Evolutionary conservation across 179 eudicot genomes (phyloP), one percentile per base, ranked within the genome.

Genomic region (Actinidia polygama): DNA sequence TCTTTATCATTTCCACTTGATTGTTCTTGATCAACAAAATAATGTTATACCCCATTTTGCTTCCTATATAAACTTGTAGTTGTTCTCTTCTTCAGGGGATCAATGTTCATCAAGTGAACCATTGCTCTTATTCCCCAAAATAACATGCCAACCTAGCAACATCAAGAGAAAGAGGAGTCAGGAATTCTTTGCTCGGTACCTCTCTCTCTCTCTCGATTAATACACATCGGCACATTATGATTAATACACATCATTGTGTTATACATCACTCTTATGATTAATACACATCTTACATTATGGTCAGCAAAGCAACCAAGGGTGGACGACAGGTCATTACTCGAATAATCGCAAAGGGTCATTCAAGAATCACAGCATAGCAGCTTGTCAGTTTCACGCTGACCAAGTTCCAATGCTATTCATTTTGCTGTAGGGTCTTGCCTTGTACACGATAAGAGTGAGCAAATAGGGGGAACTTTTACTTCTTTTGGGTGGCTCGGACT

Each of bases 111-210:
- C 91, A 69, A 81, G 79, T 63, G 94, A 90, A 70, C 81, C 95
- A 21, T 90, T 94, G 97, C 88, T 93, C 79, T 87, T 92, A 69
- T 82, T 87, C 80, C 90, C 97, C 70, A 96, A 96, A 88, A 83
- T 98, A 79, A 91, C 99, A 49, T 96, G 86, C 86, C 99, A 96
- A 89, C 99, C 99, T 19, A 96, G 99, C 86, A 94, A 89, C 90
- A 88, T 96, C 82, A 89, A 92, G 78, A 91, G 98, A 66, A 94
- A 96, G 89, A 94, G 98, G 78, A 89, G 46, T 30, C 98, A 94
- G 73, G 98, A 98, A 16, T 95, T 90, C 84, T 90, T 96, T 53
- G 98, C 97, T 68, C 95, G 98, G 97, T 96, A 89, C 55, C 3
- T 77, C 77, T 85, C 84, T 69, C 30, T 75, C 73, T 50, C 24